These are phyloP conservation scores for Pelargonium fulgidum DNA, from an alignment of 441 rosid genomes.

Conservation along the genomic window DNA sequence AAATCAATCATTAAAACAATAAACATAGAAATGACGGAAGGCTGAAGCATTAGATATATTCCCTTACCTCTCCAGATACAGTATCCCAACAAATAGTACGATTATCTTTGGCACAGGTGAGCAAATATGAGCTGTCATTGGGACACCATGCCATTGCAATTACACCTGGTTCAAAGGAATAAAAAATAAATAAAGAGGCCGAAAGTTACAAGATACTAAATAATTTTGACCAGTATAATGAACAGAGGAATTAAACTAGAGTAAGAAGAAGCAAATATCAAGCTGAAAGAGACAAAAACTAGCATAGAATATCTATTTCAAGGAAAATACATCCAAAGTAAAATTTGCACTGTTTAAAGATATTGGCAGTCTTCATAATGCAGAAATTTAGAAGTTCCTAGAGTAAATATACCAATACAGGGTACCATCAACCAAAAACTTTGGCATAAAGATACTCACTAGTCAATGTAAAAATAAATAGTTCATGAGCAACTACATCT, in stretches of 20 bases:
- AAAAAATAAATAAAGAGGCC: slow-evolving; percentile 7
- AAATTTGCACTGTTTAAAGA: neutral
- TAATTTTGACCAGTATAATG: neutral
- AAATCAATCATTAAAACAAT: neutral
- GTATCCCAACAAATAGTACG: slow-evolving; percentile 99
- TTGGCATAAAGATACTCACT: neutral
- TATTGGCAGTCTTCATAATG: neutral
- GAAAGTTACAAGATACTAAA: slow-evolving; percentile 6
- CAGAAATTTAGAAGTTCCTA: neutral
- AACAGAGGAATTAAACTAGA: neutral
- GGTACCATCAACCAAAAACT: neutral
- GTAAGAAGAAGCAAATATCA: neutral
- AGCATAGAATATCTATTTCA: neutral
- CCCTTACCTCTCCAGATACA: slow-evolving; percentile 68
- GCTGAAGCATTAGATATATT: slow-evolving; percentile 13
- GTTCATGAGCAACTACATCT: neutral
- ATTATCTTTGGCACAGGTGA: slow-evolving; percentile 96
- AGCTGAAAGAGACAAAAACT: slow-evolving; percentile 2
- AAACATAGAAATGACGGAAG: neutral
- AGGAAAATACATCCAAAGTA: neutral
- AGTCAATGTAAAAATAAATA: neutral
- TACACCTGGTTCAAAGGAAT: slow-evolving; percentile 56
- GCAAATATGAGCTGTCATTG: slow-evolving; percentile 80
- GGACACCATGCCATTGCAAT: slow-evolving; percentile 99
- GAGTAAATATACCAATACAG: neutral